A percentile compares a stretch with the other conserved stretches of the same genome.
Evolutionary conservation across 129 eudicot genomes (phyloP).

Genomic region (Artemisia argyi): DNA sequence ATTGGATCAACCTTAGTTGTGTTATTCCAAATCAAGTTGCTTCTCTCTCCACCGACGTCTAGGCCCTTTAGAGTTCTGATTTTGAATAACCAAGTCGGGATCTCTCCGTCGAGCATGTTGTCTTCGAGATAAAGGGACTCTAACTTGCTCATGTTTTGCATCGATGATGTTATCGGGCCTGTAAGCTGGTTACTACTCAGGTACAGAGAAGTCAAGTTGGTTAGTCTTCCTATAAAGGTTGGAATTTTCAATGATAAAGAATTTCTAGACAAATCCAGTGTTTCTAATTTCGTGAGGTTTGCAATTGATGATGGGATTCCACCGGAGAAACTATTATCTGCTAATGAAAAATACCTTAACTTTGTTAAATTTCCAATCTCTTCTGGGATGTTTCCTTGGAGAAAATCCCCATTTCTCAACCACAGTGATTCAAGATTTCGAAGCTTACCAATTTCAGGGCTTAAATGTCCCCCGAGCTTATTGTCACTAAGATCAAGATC

Average conservation of each 20-base stretch:
- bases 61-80: too few relatives aligned
- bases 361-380: conserved; percentile 42
- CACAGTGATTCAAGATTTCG: background rate
- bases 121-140: conserved; percentile 24
- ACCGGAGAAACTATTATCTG: conserved; percentile 15
- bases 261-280: conserved; percentile 32
- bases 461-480: background rate
- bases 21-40: too few relatives aligned
- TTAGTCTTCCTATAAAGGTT: conserved; percentile 33
- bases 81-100: conserved; percentile 43
- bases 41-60: too few relatives aligned
- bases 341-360: background rate
- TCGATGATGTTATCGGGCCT: too few relatives aligned
- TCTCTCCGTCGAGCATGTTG: conserved; percentile 32
- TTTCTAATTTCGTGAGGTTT: conserved; percentile 26
- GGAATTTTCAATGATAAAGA: conserved; percentile 38
- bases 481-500: background rate
- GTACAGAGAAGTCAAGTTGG: conserved; percentile 37
- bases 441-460: conserved; percentile 9
- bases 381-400: conserved; percentile 25
- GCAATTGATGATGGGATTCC: conserved; percentile 36
- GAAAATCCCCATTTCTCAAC: too few relatives aligned
- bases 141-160: conserved; percentile 31
- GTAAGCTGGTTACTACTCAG: conserved; percentile 39
- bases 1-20: too few relatives aligned